Evolutionary conservation across 768 basidiomycete species (phyloP).

Genomic region (Termitomyces heimii): DNA sequence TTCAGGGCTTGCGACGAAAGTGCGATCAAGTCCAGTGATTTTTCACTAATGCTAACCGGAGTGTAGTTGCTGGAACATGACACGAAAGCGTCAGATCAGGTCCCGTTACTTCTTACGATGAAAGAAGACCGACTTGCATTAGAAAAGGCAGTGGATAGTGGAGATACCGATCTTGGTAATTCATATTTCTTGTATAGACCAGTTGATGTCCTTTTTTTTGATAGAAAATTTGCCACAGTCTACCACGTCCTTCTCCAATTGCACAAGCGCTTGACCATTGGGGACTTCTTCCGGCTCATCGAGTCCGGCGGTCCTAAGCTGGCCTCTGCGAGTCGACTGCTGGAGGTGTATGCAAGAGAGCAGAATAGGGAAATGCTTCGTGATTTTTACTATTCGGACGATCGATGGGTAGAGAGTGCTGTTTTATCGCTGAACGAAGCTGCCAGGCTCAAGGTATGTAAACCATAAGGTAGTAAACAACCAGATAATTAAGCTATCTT

Average conservation of each 20-base stretch:
- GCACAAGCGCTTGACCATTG: slow-evolving; percentile 75
- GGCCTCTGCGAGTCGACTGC: slow-evolving; percentile 66
- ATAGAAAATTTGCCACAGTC: slow-evolving; percentile 39
- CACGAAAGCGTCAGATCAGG: slow-evolving; percentile 22
- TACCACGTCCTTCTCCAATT: slow-evolving; percentile 91
- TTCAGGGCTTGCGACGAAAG: slow-evolving; percentile 14
- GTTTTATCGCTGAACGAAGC: slow-evolving; percentile 86
- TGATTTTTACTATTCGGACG: slow-evolving; percentile 98
- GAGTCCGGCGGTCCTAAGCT: slow-evolving; percentile 83
- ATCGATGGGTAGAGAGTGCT: slow-evolving; percentile 89
- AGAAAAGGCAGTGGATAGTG: slow-evolving; percentile 87
- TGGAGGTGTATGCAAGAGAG: slow-evolving; percentile 88
- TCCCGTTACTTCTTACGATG: slow-evolving; percentile 90
- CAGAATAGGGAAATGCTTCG: slow-evolving; percentile 88
- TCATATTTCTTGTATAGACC: slow-evolving; percentile 13
- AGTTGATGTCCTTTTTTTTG: background rate
- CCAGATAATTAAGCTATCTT: background rate
- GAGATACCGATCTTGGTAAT: slow-evolving; percentile 88
- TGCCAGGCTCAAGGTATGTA: slow-evolving; percentile 48
- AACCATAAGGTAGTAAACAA: too few relatives aligned
- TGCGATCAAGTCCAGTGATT: background rate
- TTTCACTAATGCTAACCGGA: background rate
- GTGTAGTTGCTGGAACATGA: background rate
- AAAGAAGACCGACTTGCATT: slow-evolving; percentile 89
- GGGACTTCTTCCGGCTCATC: slow-evolving; percentile 90